Evolutionary conservation across 2,329 filamentous ascomycete genomes (phyloP).

Genomic region (Apiospora marii): DNA sequence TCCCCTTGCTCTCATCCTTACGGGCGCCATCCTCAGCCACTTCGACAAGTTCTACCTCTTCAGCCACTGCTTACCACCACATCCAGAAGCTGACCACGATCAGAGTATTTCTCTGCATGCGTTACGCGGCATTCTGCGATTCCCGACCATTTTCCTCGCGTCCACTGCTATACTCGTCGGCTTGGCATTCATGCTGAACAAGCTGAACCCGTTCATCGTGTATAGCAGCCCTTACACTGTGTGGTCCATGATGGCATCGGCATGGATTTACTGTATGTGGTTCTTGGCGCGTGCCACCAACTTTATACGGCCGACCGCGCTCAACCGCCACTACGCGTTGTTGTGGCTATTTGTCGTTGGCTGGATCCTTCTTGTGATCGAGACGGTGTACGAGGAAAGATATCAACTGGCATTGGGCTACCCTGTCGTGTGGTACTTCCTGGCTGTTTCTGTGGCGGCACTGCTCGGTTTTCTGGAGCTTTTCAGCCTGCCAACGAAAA

Average conservation of each 20-base stretch:
- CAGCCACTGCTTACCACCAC: slow-evolving; percentile 61
- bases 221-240: slow-evolving; percentile 86
- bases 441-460: slow-evolving; percentile 74
- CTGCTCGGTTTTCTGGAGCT: slow-evolving; percentile 80
- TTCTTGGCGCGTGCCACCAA: slow-evolving; percentile 84
- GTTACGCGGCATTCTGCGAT: slow-evolving; percentile 81
- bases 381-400: slow-evolving; percentile 70
- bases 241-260: slow-evolving; percentile 77
- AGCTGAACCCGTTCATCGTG: slow-evolving; percentile 84
- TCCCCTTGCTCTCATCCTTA: slow-evolving; percentile 72
- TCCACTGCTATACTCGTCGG: slow-evolving; percentile 71
- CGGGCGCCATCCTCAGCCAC: slow-evolving; percentile 71
- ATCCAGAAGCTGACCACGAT: slow-evolving; percentile 64
- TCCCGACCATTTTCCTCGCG: slow-evolving; percentile 74
- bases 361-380: slow-evolving; percentile 73
- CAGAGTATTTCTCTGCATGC: slow-evolving; percentile 69
- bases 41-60: slow-evolving; percentile 88
- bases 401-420: slow-evolving; percentile 60
- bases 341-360: slow-evolving; percentile 81
- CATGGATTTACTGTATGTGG: slow-evolving; percentile 74
- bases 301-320: slow-evolving; percentile 79
- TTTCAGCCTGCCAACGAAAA: slow-evolving; percentile 75
- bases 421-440: slow-evolving; percentile 78
- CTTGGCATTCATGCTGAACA: slow-evolving; percentile 74
- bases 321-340: slow-evolving; percentile 79